A percentile compares a stretch with the other conserved stretches of the same genome.
Evolutionary conservation across 208 protist genomes (phyloP).

Genomic region (Dictyostelium gargantuum): DNA sequence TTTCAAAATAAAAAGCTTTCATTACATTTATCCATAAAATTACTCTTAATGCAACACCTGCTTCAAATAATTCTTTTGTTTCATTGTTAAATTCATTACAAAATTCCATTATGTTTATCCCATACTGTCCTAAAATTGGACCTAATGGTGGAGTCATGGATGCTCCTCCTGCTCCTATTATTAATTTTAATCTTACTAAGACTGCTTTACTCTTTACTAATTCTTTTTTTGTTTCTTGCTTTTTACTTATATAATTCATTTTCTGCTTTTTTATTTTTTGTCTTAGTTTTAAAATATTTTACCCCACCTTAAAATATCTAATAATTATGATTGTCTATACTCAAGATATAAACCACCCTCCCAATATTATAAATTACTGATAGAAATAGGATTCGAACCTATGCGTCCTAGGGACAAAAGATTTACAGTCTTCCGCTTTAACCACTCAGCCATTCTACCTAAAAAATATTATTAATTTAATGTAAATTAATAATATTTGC

Average conservation of each 20-base stretch:
- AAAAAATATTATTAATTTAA: background rate
- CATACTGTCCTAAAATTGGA: slow-evolving; percentile 7
- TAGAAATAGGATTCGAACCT: slow-evolving; percentile 21
- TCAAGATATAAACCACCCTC: no score
- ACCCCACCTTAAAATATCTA: background rate
- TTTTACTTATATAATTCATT: background rate
- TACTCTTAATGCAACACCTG: background rate
- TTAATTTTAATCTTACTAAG: slow-evolving; percentile 19
- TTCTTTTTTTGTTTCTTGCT: background rate
- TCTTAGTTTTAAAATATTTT: no score
- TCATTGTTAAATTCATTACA: slow-evolving; percentile 4
- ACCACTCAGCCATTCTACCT: background rate
- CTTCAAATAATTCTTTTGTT: background rate
- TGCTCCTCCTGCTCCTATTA: slow-evolving; percentile 9
- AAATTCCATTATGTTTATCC: slow-evolving; percentile 15
- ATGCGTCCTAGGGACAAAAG: background rate
- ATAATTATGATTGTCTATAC: no score
- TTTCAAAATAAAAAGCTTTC: slow-evolving; percentile 15
- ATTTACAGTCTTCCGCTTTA: slow-evolving; percentile 29
- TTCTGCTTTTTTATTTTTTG: background rate
- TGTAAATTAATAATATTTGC: slow-evolving; percentile 2
- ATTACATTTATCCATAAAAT: background rate
- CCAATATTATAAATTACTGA: background rate
- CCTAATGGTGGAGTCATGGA: slow-evolving; percentile 11
- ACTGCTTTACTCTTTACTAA: background rate